Base-by-base conservation (phyloP, 345 rosid genomes). In the Pistacia integerrima region DNA sequence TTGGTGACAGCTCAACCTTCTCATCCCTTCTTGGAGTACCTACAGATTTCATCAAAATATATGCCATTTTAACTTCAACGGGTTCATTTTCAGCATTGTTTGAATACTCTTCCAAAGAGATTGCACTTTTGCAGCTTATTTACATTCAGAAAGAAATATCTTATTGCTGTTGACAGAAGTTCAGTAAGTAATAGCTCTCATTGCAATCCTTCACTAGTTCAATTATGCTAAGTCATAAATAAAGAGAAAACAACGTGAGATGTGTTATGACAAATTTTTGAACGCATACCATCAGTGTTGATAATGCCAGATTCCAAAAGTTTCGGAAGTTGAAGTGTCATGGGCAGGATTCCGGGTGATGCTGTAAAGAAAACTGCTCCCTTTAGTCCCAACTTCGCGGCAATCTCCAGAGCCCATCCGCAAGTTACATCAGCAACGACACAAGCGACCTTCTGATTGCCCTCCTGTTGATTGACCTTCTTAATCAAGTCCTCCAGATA, bases 281-380 rank as follows among this genome's bases (percentile, higher is more conserved):
- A 38, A 25, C 38, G 67, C 38, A 72, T 64, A 73, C 73, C 82
- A 51, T 73, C 73, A 44, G 14, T 48, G 60, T 76, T 63, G 22
- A 82, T 67, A 35, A 82, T 70, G 76, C 82, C 80, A 55, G 73
- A 56, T 64, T 76, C 67, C n/a, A 81, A 75, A 14, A 81, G 46
- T 74, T 73, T 63, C 4, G 74, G 78, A 35, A 76, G 59, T 10
- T 65, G 68, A 17, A 78, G 68, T 16, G 44, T 64, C 77, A 76
- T 33, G 18, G 78, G 66, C 70, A 84, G 11, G 48, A 30, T 67
- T 63, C 81, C 78, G 0, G 77, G 81, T 13, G 65, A 71, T 18
- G 80, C 46, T 1, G 64, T 16, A 49, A 67, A 75, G 52, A 72
- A 8, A 7, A 46, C 20, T 36, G 77, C 79, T 10, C 18, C 11